Evolutionary conservation across 257 asterid genomes (phyloP).

Genomic region (Galeopsis tetrahit): DNA sequence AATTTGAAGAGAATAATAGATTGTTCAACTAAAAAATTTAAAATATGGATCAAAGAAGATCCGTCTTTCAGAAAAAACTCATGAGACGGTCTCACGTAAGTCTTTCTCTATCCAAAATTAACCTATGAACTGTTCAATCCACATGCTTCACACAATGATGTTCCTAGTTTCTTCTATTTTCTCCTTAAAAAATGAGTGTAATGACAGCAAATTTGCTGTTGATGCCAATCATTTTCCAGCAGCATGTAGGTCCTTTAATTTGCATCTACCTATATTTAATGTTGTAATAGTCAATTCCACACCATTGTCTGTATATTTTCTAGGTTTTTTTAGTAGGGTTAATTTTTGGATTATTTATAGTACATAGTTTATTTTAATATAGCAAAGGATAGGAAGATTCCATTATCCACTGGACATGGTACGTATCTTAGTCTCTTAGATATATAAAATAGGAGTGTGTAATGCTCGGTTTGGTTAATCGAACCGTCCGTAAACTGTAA

Average conservation of each 20-base stretch:
- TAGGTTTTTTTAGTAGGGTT: not conserved
- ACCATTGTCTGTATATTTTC: not conserved
- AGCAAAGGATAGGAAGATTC: not conserved
- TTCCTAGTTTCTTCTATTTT: not conserved
- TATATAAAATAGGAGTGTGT: too few species aligned
- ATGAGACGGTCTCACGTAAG: too few species aligned
- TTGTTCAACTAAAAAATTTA: too few species aligned
- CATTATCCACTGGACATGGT: not conserved
- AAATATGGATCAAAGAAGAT: too few species aligned
- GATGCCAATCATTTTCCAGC: constrained; percentile 21
- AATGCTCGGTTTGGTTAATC: too few species aligned
- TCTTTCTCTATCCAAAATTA: too few species aligned
- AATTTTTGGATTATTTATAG: not conserved
- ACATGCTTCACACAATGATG: constrained; percentile 12
- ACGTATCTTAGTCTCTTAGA: too few species aligned
- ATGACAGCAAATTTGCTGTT: constrained; percentile 25
- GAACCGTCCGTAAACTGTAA: too few species aligned
- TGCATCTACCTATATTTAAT: not conserved
- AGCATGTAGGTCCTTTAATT: constrained; percentile 8
- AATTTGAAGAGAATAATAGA: too few species aligned
- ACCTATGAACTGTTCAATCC: not conserved
- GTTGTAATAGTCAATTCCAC: not conserved
- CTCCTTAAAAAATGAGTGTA: not conserved
- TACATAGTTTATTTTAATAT: too few species aligned
- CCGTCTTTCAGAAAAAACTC: too few species aligned